Conservation (phyloP, 2,329 filamentous ascomycete genomes). For the Alternaria triticimaculans region DNA sequence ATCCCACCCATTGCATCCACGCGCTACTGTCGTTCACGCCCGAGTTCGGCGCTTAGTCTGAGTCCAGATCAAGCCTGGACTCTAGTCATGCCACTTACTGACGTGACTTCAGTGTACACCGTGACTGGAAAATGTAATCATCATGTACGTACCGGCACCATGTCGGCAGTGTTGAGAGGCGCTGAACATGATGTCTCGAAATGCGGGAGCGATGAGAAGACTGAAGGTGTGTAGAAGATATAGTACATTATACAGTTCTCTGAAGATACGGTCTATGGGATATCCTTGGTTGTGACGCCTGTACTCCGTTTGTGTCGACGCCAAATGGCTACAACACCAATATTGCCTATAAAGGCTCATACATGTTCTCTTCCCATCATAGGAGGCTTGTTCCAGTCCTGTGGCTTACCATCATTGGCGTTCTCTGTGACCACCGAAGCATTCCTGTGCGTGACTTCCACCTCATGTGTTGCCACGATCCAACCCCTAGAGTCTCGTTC, state of each 20-base stretch:
- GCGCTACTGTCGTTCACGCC: neutral
- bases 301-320: neutral
- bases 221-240: neutral
- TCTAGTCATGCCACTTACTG: neutral
- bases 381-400: conserved; percentile 16
- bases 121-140: neutral
- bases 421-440: neutral
- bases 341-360: neutral
- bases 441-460: conserved; percentile 1
- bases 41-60: neutral
- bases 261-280: neutral
- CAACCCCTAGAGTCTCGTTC: conserved; percentile 8
- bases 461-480: conserved; percentile 10
- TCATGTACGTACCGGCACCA: no score
- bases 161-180: neutral
- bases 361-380: conserved; percentile 17
- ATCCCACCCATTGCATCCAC: neutral
- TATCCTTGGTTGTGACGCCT: neutral
- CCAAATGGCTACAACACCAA: neutral
- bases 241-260: neutral
- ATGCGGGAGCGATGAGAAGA: neutral
- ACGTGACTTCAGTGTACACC: neutral
- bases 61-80: neutral
- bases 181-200: neutral
- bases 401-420: neutral